Base-by-base conservation (phyloP, 768 basidiomycete genomes). In the Sarcodon aspratus region DNA sequence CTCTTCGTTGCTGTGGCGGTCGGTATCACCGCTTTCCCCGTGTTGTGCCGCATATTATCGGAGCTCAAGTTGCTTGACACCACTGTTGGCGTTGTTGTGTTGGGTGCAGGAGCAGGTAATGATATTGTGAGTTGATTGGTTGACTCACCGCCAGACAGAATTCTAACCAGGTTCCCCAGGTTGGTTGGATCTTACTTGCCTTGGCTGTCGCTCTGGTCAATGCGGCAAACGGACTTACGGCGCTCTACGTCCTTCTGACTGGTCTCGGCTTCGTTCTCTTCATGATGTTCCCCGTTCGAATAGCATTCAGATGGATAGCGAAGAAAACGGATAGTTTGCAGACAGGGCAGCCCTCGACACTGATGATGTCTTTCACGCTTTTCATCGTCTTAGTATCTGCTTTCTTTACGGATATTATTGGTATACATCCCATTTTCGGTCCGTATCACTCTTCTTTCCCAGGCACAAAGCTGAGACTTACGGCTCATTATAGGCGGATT, bases 391-490 rank as follows among this genome's bases (percentile, higher is more conserved):
- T 92, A 55, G 62, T 70, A 11, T 82, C 80, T 3, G 85, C 85
- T 0, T 92, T 89, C 66, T 84, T 85, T 66, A 92, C 89, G 7
- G 88, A 90, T 62, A 78, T 89, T 55, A 91, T 93, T 51, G 90
- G 85, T 33, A 76, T 85, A 33, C 79, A 82, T 62, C 64, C 80
- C 42, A 83, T 85, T 55, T 83, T 80, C 57, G 78, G 76, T 76
- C 50, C 45, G 64, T 58, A 15, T 33, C 47, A 12, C 11, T 31
- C 8, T 27, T 32, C 27, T 51, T 15, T 44, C 2, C 15, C 9
- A 4, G 27, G 27, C 40, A 15, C 13, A 13, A 50, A 15, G 43
- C 36, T 48, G 21, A 55, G 62, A 37, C 63, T 64, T 42, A 27
- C 48, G 42, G 31, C 32, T 15, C 31, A 35, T 18, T 31, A 27